A percentile compares a stretch with the other conserved stretches of the same genome.
Conservation (phyloP, 306 rosid genomes). For the Begonia masoniana region DNA sequence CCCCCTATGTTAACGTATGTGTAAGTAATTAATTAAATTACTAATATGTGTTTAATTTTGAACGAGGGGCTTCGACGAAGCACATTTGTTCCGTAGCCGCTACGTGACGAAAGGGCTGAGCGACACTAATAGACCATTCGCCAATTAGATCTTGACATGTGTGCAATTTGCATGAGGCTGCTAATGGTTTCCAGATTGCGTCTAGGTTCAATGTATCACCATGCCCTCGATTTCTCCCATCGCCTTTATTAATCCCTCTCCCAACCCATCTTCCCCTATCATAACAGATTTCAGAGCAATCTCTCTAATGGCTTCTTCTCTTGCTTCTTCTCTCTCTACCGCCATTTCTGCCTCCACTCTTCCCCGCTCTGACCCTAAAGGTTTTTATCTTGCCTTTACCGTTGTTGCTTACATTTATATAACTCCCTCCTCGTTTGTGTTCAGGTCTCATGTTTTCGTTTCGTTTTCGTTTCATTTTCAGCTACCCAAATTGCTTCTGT, state of each 20-base stretch:
- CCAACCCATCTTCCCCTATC: not conserved
- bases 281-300: not conserved
- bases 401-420: not conserved
- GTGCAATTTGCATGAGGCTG: not conserved
- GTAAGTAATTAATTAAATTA: too few relatives aligned
- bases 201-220: conserved; percentile 44
- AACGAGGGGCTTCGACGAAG: too few relatives aligned
- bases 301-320: conserved; percentile 37
- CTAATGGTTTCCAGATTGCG: not conserved
- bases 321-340: conserved; percentile 35
- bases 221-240: conserved; percentile 8
- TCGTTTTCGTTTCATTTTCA: conserved; percentile 16
- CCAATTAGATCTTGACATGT: conserved; percentile 17
- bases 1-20: too few relatives aligned
- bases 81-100: not conserved
- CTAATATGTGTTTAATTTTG: not conserved
- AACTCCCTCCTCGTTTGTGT: not conserved
- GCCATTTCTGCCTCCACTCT: conserved; percentile 24
- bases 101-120: conserved; percentile 25
- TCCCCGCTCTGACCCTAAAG: conserved; percentile 32
- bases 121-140: conserved; percentile 2
- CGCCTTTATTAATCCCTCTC: not conserved
- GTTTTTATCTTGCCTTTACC: conserved; percentile 6
- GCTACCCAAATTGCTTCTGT: conserved; percentile 37
- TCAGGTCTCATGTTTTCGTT: not conserved